A percentile compares a stretch with the other conserved stretches of the same genome.
phyloP scores from a whole-genome alignment of 2,329 filamentous ascomycete species.

The Fusarium sp. region DNA sequence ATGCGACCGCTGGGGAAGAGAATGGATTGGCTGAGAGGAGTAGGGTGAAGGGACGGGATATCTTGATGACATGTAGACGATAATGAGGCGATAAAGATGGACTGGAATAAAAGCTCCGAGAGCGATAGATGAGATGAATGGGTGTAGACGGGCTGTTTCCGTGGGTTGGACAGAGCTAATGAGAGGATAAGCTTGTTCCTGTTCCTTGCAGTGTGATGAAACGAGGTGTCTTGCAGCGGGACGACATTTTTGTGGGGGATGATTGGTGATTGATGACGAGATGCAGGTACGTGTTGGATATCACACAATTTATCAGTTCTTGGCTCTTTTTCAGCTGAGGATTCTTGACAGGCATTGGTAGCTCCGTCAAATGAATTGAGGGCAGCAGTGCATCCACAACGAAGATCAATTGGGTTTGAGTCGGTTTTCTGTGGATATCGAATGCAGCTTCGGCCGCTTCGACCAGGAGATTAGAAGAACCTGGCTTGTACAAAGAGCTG shows the following conservation, averaged over 20 bases:
- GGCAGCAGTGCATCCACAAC: no score
- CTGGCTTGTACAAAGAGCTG: neutral
- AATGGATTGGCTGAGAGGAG: neutral
- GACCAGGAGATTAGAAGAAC: neutral
- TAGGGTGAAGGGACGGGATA: neutral
- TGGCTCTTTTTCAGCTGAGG: neutral
- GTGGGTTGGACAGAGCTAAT: neutral
- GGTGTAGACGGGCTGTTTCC: neutral
- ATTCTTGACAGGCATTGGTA: neutral
- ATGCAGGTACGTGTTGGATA: neutral
- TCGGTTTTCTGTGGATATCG: fast-evolving
- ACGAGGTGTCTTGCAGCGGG: neutral
- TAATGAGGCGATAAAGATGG: neutral
- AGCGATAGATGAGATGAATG: neutral
- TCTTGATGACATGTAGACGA: constrained; percentile 8
- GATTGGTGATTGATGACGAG: neutral
- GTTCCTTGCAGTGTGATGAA: neutral
- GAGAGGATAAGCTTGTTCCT: neutral
- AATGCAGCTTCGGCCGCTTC: neutral
- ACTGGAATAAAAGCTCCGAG: neutral
- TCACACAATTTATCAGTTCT: neutral
- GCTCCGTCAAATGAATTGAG: no score
- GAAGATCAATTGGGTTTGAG: neutral
- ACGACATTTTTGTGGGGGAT: neutral
- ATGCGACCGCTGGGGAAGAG: neutral